Evolutionary conservation across 805 yeast genomes (phyloP).

Genomic region (Saccharomycopsis sp.): DNA sequence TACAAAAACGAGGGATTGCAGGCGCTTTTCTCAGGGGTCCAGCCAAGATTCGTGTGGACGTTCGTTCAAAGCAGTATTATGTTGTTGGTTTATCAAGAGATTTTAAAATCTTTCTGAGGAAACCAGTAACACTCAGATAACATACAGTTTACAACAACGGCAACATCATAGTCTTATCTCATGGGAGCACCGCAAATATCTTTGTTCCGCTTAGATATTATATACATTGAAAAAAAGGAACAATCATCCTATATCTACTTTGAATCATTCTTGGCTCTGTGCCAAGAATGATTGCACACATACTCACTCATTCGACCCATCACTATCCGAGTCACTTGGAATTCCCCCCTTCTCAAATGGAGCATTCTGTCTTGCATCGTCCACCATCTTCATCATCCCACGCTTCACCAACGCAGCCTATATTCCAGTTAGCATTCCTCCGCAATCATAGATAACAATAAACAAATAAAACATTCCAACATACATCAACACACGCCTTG

Average conservation of each 20-base stretch:
- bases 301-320: too few species aligned
- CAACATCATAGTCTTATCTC: too few species aligned
- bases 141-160: too few species aligned
- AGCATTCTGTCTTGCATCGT: constrained; percentile 82
- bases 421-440: constrained; percentile 5
- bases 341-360: constrained; percentile 72
- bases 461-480: constrained; percentile 22
- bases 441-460: neutral
- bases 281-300: too few species aligned
- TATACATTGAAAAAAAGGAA: too few species aligned
- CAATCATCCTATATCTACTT: too few species aligned
- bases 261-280: too few species aligned
- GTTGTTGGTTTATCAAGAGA: constrained; percentile 78
- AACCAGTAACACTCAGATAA: too few species aligned
- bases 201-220: too few species aligned
- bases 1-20: constrained; percentile 50
- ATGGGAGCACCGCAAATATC: too few species aligned
- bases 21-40: constrained; percentile 76
- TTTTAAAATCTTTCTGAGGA: too few species aligned
- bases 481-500: constrained; percentile 73
- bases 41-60: constrained; percentile 96
- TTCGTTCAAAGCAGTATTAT: constrained; percentile 89
- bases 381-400: constrained; percentile 75
- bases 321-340: constrained; percentile 22
- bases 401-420: constrained; percentile 51